Evolutionary conservation across 1,139 yeast species (phyloP).

Genomic region (Nadsonia starkeyi-henricii): DNA sequence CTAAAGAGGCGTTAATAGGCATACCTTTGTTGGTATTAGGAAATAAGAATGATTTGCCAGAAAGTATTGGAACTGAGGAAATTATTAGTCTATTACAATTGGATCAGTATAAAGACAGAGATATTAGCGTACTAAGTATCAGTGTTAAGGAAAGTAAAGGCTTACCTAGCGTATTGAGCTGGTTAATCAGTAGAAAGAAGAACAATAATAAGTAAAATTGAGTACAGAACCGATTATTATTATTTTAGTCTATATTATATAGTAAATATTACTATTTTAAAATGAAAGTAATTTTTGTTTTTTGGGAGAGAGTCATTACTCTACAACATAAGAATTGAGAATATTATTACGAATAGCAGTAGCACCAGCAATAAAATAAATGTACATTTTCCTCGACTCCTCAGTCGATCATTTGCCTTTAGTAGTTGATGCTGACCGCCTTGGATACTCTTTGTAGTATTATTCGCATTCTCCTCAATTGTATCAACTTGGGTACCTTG

Average conservation of each 20-base stretch:
- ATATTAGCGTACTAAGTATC: constrained; percentile 27
- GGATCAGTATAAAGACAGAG: constrained; percentile 21
- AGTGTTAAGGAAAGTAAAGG: constrained; percentile 26
- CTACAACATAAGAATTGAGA: neutral
- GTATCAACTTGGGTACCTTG: constrained; percentile 74
- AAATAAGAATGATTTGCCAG: constrained; percentile 25
- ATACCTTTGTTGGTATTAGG: constrained; percentile 27
- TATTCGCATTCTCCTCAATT: constrained; percentile 57
- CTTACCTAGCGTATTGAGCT: constrained; percentile 24
- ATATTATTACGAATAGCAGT: neutral
- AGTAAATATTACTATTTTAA: too few relatives aligned
- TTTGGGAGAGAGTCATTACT: too few relatives aligned
- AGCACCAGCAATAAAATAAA: constrained; percentile 1
- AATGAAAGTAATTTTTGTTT: too few relatives aligned
- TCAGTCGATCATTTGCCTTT: constrained; percentile 43
- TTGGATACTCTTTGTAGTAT: constrained; percentile 45
- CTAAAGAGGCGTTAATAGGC: constrained; percentile 21
- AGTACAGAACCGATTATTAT: too few relatives aligned
- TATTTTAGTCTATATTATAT: too few relatives aligned
- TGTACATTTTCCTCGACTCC: neutral
- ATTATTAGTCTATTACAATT: constrained; percentile 22
- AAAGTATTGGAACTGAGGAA: constrained; percentile 22
- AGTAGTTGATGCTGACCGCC: constrained; percentile 51
- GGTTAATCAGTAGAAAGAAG: constrained; percentile 21
- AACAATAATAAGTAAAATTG: constrained; percentile 1